A percentile compares a stretch with the other conserved stretches of the same genome.
Evolutionary conservation across 2,329 filamentous ascomycete species (phyloP).

Genomic region (Beauveria sp.): DNA sequence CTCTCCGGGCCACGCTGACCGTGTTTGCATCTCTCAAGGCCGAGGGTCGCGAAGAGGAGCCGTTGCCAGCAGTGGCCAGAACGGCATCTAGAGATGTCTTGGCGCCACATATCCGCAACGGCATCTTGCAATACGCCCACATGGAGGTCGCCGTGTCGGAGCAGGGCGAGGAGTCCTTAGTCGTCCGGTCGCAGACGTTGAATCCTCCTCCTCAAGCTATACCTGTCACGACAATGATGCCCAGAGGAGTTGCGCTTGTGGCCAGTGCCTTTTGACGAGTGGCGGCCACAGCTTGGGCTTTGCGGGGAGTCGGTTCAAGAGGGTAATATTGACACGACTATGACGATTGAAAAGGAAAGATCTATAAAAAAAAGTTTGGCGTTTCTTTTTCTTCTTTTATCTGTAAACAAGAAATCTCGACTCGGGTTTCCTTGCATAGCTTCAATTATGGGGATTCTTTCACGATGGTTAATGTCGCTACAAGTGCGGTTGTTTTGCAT

Average conservation of each 20-base stretch:
- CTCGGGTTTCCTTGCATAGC: neutral
- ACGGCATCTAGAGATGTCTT: slow-evolving; percentile 33
- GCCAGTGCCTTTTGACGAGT: neutral
- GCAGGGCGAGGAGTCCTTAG: slow-evolving; percentile 29
- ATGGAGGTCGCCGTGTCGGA: slow-evolving; percentile 37
- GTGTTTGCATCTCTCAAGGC: slow-evolving; percentile 28
- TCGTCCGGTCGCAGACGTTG: slow-evolving; percentile 25
- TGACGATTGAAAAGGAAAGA: neutral
- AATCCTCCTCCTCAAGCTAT: slow-evolving; percentile 22
- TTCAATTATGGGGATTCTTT: neutral
- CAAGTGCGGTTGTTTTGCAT: neutral
- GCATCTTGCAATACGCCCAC: slow-evolving; percentile 38
- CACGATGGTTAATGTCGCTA: neutral
- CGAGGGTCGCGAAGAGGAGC: slow-evolving; percentile 39
- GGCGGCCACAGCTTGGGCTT: neutral
- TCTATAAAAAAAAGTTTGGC: neutral
- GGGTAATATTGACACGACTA: neutral
- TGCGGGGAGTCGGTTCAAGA: neutral
- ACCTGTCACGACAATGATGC: slow-evolving; percentile 23
- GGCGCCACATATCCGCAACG: slow-evolving; percentile 38
- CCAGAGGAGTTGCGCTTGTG: slow-evolving; percentile 17
- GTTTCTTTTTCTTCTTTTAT: neutral
- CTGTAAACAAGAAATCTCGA: neutral
- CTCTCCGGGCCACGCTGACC: neutral
- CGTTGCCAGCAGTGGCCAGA: slow-evolving; percentile 20